A percentile compares a stretch with the other conserved stretches of the same genome.
Evolutionary conservation across 441 rosid genomes (phyloP).

Genomic region (Aquilaria agallochum): DNA sequence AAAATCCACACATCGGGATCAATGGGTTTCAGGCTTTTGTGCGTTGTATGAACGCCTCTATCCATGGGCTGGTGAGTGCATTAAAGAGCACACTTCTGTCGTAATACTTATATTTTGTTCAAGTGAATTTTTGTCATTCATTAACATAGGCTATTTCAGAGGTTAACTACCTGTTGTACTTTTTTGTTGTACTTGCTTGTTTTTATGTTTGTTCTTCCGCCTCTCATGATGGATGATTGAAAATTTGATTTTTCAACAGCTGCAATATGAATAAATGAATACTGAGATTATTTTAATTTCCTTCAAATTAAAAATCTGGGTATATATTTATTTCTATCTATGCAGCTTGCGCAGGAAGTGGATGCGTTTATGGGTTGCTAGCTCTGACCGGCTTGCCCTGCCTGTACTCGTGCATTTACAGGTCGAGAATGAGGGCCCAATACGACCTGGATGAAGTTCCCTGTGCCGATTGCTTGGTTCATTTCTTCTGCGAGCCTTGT

Average conservation of each 20-base stretch:
- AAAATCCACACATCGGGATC: no score
- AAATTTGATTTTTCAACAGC: neutral
- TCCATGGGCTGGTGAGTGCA: no score
- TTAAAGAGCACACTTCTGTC: no score
- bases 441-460: slow-evolving; percentile 31
- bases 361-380: slow-evolving; percentile 25
- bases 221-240: neutral
- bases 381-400: slow-evolving; percentile 22
- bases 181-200: no score
- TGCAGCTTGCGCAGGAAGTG: slow-evolving; percentile 33
- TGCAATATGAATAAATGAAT: no score
- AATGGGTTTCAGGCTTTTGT: no score
- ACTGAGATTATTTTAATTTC: neutral
- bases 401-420: slow-evolving; percentile 27
- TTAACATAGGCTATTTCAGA: no score
- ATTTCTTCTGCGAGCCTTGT: slow-evolving; percentile 29
- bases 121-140: no score
- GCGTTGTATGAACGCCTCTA: no score
- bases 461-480: slow-evolving; percentile 35
- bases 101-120: no score
- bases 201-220: neutral
- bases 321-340: neutral
- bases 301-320: neutral
- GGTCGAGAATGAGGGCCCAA: slow-evolving; percentile 33
- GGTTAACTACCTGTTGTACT: no score